phyloP scores from a whole-genome alignment of 345 rosid genomes.

The Gossypioides kirkii region DNA sequence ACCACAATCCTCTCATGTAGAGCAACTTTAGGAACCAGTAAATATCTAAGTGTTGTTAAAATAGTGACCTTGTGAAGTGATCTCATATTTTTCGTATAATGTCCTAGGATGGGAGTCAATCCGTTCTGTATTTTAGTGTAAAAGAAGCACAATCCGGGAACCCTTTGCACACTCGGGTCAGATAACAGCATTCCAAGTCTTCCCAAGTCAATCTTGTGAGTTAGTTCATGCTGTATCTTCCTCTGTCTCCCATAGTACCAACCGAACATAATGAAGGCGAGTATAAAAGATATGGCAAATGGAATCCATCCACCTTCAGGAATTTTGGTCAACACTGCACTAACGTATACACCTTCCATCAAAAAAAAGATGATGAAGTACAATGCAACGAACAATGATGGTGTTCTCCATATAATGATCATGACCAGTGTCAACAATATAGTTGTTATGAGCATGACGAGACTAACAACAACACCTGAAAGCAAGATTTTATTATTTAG shows the following conservation, averaged over 20 bases:
- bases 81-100: slow-evolving; percentile 68
- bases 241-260: slow-evolving; percentile 90
- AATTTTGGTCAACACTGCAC: slow-evolving; percentile 66
- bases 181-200: slow-evolving; percentile 50
- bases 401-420: slow-evolving; percentile 86
- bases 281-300: slow-evolving; percentile 67
- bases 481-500: slow-evolving; percentile 9
- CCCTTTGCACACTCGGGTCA: slow-evolving; percentile 65
- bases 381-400: slow-evolving; percentile 44
- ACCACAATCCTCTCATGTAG: slow-evolving; percentile 45
- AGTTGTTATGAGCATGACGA: slow-evolving; percentile 85
- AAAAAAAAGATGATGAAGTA: slow-evolving; percentile 58
- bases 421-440: slow-evolving; percentile 67
- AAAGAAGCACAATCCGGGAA: slow-evolving; percentile 76
- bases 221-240: slow-evolving; percentile 66
- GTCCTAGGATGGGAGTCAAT: slow-evolving; percentile 71
- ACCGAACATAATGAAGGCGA: slow-evolving; percentile 76
- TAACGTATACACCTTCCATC: slow-evolving; percentile 79
- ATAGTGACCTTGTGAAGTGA: slow-evolving; percentile 76
- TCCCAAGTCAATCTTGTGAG: slow-evolving; percentile 53
- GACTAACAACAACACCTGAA: slow-evolving; percentile 78
- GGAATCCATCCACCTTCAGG: slow-evolving; percentile 94
- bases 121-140: slow-evolving; percentile 83
- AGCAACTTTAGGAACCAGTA: slow-evolving; percentile 57
- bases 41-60: slow-evolving; percentile 62